These are phyloP conservation scores for Monilinia laxa DNA, from an alignment of 2,329 filamentous ascomycete species.

Conservation along the genomic window DNA sequence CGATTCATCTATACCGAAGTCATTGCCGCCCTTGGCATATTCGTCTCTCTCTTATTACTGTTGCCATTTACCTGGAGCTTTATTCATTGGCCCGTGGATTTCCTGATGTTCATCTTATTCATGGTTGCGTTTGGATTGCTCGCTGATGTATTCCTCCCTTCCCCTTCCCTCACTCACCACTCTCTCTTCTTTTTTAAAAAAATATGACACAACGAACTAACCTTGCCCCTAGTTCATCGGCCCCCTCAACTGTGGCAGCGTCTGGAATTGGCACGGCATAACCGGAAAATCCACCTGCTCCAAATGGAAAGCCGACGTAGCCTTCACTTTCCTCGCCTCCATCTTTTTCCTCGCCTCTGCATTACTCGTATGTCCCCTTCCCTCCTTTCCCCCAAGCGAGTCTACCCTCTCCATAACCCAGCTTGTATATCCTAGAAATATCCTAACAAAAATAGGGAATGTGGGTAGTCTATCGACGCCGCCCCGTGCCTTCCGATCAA, in stretches of 20 bases:
- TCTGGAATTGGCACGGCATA: slow-evolving; percentile 79
- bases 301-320: slow-evolving; percentile 61
- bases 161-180: neutral
- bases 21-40: slow-evolving; percentile 61
- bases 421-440: too few species aligned
- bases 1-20: slow-evolving; percentile 25
- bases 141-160: slow-evolving; percentile 1
- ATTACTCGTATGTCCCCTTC: slow-evolving; percentile 35
- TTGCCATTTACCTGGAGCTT: slow-evolving; percentile 68
- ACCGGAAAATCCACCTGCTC: slow-evolving; percentile 72
- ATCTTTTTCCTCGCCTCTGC: slow-evolving; percentile 34
- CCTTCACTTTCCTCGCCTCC: slow-evolving; percentile 33
- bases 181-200: too few species aligned
- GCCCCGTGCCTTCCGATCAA: slow-evolving; percentile 9
- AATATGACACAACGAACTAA: neutral
- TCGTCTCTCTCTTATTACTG: slow-evolving; percentile 70
- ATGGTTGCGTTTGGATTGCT: slow-evolving; percentile 52
- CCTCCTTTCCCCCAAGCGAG: slow-evolving; percentile 45
- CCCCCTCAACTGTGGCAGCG: slow-evolving; percentile 76
- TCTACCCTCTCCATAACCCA: too few species aligned
- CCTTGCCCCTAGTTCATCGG: slow-evolving; percentile 54
- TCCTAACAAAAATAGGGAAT: slow-evolving; percentile 18
- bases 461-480: slow-evolving; percentile 22
- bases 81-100: slow-evolving; percentile 68
- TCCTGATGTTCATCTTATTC: slow-evolving; percentile 65